These are phyloP conservation scores for Camellia sinensis DNA, from an alignment of 148 eudicot species.

Conservation along the genomic window DNA sequence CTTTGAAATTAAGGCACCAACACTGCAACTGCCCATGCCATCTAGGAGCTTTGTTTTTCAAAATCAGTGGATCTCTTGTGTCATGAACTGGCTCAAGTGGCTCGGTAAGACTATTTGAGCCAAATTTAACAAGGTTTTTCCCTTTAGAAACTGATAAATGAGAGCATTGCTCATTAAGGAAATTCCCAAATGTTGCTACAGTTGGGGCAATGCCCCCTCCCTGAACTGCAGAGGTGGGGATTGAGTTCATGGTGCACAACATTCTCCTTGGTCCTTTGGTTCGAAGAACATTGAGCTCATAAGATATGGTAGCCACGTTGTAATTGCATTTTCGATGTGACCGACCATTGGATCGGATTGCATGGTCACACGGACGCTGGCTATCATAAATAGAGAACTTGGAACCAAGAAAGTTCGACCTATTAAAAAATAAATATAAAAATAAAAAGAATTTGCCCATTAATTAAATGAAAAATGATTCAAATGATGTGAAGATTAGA, in stretches of 20 bases:
- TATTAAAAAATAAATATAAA: too few relatives aligned
- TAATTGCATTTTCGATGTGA: constrained; percentile 21
- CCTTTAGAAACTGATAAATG: neutral
- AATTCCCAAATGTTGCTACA: constrained; percentile 24
- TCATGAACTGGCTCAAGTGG: neutral
- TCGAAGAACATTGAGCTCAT: constrained; percentile 48
- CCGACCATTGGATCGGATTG: constrained; percentile 19
- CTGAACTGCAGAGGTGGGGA: constrained; percentile 37
- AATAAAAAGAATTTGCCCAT: neutral
- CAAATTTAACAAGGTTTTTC: constrained; percentile 6
- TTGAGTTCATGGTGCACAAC: constrained; percentile 44
- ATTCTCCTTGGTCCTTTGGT: constrained; percentile 59
- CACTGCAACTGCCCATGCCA: constrained; percentile 62
- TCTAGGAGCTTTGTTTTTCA: constrained; percentile 51
- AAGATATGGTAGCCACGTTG: constrained; percentile 36
- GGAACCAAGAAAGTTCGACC: constrained; percentile 58
- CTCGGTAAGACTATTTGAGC: neutral
- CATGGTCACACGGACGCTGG: constrained; percentile 27
- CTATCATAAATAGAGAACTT: constrained; percentile 40
- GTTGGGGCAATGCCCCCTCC: constrained; percentile 48
- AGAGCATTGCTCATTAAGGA: constrained; percentile 14
- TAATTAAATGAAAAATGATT: neutral
- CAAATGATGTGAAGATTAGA: constrained; percentile 9
- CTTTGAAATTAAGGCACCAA: constrained; percentile 61
- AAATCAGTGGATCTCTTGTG: constrained; percentile 25